Percentiles rank a stretch among this genome's conserved stretches.
Conservation (phyloP, 2,329 filamentous ascomycete species). For the Rutstroemia sp. region DNA sequence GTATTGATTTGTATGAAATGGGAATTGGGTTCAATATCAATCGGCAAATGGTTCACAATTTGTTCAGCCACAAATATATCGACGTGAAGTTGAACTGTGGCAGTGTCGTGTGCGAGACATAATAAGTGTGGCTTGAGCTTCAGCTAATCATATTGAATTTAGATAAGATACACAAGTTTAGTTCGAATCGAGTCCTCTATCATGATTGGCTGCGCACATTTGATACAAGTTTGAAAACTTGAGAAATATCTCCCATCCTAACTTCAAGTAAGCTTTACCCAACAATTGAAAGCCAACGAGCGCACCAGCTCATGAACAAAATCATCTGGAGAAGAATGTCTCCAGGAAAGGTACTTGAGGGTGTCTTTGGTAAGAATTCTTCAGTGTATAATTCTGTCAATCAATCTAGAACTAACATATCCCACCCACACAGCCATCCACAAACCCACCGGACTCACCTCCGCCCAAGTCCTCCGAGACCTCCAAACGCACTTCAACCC, state of each 20-base stretch:
- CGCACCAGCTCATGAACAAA: conserved; percentile 16
- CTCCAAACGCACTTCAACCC: conserved; percentile 78
- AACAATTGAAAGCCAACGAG: background rate
- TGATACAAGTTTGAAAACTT: background rate
- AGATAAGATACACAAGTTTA: background rate
- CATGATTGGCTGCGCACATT: background rate
- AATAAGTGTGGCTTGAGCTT: background rate
- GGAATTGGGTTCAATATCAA: too few species aligned
- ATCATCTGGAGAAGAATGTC: conserved; percentile 25
- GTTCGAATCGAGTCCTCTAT: background rate
- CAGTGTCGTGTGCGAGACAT: background rate
- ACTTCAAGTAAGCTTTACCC: background rate
- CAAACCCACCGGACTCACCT: conserved; percentile 82
- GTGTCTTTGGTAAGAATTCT: conserved; percentile 48
- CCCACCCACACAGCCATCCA: conserved; percentile 63
- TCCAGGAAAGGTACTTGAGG: conserved; percentile 46
- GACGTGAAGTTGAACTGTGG: too few species aligned
- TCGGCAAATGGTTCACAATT: too few species aligned
- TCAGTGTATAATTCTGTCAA: background rate
- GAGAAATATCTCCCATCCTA: background rate
- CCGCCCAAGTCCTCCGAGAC: conserved; percentile 83
- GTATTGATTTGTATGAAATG: too few species aligned
- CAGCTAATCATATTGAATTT: background rate
- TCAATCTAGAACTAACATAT: conserved; percentile 6
- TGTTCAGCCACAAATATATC: background rate